Evolutionary conservation across 768 basidiomycete genomes (phyloP).

Genomic region (Pleurotus eryngii): DNA sequence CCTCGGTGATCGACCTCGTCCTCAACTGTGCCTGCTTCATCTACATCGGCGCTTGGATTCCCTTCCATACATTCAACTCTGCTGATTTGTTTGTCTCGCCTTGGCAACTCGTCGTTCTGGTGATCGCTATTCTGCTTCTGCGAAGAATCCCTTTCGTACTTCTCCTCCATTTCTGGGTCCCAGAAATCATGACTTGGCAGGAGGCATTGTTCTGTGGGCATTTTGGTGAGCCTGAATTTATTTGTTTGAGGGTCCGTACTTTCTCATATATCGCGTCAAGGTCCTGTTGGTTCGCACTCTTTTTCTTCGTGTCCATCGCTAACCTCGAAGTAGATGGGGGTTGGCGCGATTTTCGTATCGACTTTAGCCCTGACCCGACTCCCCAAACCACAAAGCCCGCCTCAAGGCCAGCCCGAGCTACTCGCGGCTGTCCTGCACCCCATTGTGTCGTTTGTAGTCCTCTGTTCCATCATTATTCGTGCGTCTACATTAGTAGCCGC

Average conservation of each 20-base stretch:
- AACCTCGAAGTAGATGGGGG: conserved; percentile 68
- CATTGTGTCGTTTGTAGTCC: conserved; percentile 83
- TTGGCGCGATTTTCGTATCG: conserved; percentile 86
- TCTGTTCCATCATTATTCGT: conserved; percentile 85
- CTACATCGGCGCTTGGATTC: conserved; percentile 87
- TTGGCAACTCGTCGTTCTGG: conserved; percentile 69
- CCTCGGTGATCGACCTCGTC: conserved; percentile 86
- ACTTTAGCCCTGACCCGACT: conserved; percentile 65
- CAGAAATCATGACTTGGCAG: conserved; percentile 80
- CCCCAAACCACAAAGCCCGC: conserved; percentile 54
- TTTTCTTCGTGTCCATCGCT: background rate
- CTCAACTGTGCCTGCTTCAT: conserved; percentile 80
- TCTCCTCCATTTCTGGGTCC: conserved; percentile 77
- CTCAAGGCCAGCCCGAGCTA: conserved; percentile 64
- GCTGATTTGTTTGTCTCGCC: conserved; percentile 60
- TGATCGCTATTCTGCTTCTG: conserved; percentile 65
- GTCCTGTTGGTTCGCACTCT: background rate
- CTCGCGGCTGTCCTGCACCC: conserved; percentile 75
- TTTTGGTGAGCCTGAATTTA: conserved; percentile 53
- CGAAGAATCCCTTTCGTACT: conserved; percentile 82
- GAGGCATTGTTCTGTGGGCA: conserved; percentile 92
- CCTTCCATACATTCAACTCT: conserved; percentile 55
- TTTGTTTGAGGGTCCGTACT: background rate
- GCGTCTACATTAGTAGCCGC: conserved; percentile 20
- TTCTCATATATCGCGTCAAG: background rate